Evolutionary conservation across 352 stramenopile species (phyloP).

Genomic region (Globisporangium lucens): DNA sequence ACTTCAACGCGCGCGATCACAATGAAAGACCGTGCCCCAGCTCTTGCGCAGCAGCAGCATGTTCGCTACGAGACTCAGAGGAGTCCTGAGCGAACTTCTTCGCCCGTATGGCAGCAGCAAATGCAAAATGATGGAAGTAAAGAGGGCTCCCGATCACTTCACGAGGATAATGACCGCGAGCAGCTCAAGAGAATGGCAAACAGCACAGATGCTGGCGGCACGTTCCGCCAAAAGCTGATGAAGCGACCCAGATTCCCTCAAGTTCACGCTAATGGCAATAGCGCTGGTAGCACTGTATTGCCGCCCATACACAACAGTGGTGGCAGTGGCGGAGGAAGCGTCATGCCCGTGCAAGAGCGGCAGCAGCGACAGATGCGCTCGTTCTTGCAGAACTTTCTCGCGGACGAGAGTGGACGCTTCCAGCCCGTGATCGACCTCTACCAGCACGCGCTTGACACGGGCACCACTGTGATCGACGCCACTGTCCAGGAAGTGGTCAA

Average conservation of each 20-base stretch:
- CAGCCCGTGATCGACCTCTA: constrained; percentile 77
- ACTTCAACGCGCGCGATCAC: not conserved
- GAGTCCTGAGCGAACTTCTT: not conserved
- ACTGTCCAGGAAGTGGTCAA: constrained; percentile 89
- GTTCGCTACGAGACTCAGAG: not conserved
- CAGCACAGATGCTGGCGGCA: not conserved
- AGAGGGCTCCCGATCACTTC: not conserved
- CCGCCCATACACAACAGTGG: constrained; percentile 23
- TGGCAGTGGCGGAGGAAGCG: not conserved
- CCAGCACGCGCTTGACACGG: constrained; percentile 85
- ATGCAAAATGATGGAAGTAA: not conserved
- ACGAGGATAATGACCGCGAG: not conserved
- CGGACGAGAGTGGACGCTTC: constrained; percentile 70
- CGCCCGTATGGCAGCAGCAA: not conserved
- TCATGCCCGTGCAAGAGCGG: constrained; percentile 49
- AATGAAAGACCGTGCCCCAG: not conserved
- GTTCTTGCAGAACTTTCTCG: constrained; percentile 91
- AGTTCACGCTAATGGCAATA: not conserved
- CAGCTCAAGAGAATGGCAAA: not conserved
- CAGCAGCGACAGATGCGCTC: constrained; percentile 83
- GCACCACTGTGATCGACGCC: constrained; percentile 84
- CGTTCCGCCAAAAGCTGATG: constrained; percentile 25
- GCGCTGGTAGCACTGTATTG: constrained; percentile 5
- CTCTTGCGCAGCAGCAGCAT: not conserved
- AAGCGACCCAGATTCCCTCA: constrained; percentile 28